Evolutionary conservation across 2,329 filamentous ascomycete species (phyloP).

Genomic region (Arthrobotrys sinensis): DNA sequence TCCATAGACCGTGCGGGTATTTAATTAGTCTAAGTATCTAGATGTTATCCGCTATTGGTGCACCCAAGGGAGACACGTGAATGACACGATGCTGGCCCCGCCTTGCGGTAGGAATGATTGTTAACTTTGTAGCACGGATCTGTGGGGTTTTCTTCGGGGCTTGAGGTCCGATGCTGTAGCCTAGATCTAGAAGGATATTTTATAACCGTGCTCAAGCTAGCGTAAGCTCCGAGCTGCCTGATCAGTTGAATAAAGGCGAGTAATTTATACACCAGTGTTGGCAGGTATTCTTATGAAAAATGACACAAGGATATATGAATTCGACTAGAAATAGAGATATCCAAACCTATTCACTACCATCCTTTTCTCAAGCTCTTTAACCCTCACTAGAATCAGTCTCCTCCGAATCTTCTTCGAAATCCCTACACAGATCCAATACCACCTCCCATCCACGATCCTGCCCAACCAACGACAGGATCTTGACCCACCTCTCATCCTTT

Average conservation of each 20-base stretch:
- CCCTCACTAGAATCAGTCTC: conserved; percentile 43
- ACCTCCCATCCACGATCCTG: conserved; percentile 50
- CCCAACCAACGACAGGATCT: conserved; percentile 38
- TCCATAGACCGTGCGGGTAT: conserved; percentile 5
- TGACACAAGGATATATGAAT: conserved; percentile 5
- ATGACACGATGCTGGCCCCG: not conserved
- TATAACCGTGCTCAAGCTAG: not conserved
- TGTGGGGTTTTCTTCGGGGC: not conserved
- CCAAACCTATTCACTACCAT: conserved; percentile 1
- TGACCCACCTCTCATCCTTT: conserved; percentile 47
- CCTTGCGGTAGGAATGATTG: not conserved
- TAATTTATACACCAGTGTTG: not conserved
- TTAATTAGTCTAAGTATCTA: not conserved
- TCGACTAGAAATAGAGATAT: conserved; percentile 18
- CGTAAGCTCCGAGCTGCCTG: not conserved
- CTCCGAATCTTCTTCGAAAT: conserved; percentile 36
- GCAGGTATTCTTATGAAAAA: not conserved
- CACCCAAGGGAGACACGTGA: not conserved
- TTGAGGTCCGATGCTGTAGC: not conserved
- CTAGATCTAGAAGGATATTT: not conserved
- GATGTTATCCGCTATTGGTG: not conserved
- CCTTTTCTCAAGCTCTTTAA: not conserved
- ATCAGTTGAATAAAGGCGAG: not conserved
- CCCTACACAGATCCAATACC: conserved; percentile 38
- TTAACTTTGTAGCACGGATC: not conserved